A percentile compares a stretch with the other conserved stretches of the same genome.
Evolutionary conservation across 2,329 filamentous ascomycete species (phyloP).

Genomic region (Fusarium xyrophilum): DNA sequence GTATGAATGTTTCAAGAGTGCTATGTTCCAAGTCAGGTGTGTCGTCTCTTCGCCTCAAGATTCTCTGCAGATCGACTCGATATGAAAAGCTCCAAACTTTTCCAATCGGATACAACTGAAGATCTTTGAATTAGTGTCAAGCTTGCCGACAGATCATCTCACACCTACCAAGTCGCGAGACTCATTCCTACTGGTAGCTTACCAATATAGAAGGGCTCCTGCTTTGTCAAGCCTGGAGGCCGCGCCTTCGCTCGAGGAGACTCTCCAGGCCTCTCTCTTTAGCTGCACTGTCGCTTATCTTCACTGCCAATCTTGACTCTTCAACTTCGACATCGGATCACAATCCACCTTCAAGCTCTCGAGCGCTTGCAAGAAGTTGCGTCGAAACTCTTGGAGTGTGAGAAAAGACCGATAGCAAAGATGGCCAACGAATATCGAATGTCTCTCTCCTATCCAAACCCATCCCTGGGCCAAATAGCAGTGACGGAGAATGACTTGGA

Average conservation of each 20-base stretch:
- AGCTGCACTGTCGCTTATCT: neutral
- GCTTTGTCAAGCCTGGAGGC: neutral
- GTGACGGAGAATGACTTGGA: slow-evolving; percentile 13
- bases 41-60: neutral
- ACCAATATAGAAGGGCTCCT: neutral
- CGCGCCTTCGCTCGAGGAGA: neutral
- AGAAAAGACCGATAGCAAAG: neutral
- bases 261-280: neutral
- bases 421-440: slow-evolving; percentile 42
- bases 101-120: neutral
- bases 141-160: neutral
- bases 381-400: neutral
- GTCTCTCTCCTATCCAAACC: slow-evolving; percentile 47
- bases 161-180: neutral
- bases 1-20: slow-evolving; percentile 39
- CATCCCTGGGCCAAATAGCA: slow-evolving; percentile 44
- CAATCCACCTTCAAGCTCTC: neutral
- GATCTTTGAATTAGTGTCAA: neutral
- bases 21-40: slow-evolving; percentile 23
- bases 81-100: slow-evolving; percentile 31
- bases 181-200: no score
- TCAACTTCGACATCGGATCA: neutral
- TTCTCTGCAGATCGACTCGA: slow-evolving; percentile 10
- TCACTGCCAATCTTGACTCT: neutral
- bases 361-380: no score